phyloP scores from a whole-genome alignment of 495 filamentous ascomycete genomes.

The Lasiosphaeria miniovina region DNA sequence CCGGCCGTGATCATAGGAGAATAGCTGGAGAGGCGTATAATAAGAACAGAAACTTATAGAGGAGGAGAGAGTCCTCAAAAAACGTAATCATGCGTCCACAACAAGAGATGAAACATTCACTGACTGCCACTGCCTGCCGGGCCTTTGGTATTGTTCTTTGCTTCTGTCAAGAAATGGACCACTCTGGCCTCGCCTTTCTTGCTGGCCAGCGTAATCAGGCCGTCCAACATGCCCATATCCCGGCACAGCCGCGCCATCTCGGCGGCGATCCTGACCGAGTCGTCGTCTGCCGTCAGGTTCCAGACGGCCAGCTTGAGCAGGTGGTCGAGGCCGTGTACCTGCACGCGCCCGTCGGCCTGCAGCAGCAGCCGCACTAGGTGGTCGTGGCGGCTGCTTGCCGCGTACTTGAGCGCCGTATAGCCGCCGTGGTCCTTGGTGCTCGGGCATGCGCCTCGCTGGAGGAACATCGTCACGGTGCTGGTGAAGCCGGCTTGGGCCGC shows the following conservation, averaged over 20 bases:
- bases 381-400: conserved; percentile 5
- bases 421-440: conserved; percentile 12
- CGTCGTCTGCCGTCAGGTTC: conserved; percentile 9
- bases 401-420: conserved; percentile 23
- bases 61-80: no score
- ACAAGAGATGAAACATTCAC: no score
- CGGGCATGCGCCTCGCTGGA: conserved; percentile 11
- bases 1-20: no score
- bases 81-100: no score
- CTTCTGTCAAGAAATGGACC: conserved; percentile 4
- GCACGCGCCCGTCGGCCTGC: conserved; percentile 11
- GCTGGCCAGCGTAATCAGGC: conserved; percentile 9
- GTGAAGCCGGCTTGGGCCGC: conserved; percentile 18
- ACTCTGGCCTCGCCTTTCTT: conserved; percentile 2
- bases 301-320: conserved; percentile 18
- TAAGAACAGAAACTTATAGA: no score
- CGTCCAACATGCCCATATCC: conserved; percentile 12
- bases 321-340: conserved; percentile 8
- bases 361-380: conserved; percentile 17
- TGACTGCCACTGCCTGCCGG: no score
- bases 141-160: neutral
- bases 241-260: conserved; percentile 17
- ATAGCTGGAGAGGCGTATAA: no score
- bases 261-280: conserved; percentile 9
- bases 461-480: conserved; percentile 5